These are phyloP conservation scores for Lachancea sp. DNA, from an alignment of 805 yeast genomes.

Conservation along the genomic window DNA sequence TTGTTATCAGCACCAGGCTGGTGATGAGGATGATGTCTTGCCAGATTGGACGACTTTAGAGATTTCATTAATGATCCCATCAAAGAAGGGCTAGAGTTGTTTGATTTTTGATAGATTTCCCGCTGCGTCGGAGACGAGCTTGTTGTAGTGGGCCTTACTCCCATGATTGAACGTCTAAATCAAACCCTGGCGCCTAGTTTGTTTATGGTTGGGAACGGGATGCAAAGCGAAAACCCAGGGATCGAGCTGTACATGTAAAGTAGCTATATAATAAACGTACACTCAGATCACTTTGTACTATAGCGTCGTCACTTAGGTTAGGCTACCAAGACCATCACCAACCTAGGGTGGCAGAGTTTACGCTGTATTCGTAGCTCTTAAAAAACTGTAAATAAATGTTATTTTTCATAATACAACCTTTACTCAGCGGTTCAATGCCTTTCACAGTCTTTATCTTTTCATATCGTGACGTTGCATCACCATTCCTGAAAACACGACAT, in stretches of 20 bases:
- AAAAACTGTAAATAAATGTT: too few relatives aligned
- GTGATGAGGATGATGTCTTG: background rate
- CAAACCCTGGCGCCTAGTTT: background rate
- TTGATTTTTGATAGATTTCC: constrained; percentile 24
- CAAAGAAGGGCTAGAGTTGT: constrained; percentile 8
- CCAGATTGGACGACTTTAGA: constrained; percentile 6
- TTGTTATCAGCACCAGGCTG: background rate
- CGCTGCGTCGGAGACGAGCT: constrained; percentile 10
- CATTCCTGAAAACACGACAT: too few relatives aligned
- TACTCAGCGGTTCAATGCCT: too few relatives aligned
- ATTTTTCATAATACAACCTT: too few relatives aligned
- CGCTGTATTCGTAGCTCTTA: too few relatives aligned
- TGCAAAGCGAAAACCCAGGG: background rate
- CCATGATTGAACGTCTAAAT: constrained; percentile 14
- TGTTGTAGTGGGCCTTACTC: constrained; percentile 19
- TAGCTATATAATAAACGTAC: background rate
- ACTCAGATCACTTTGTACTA: background rate
- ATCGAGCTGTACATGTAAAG: background rate
- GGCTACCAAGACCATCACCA: too few relatives aligned
- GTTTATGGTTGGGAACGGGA: background rate
- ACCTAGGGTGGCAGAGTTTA: too few relatives aligned
- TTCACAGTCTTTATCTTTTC: too few relatives aligned
- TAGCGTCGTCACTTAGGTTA: background rate
- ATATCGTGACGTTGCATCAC: too few relatives aligned
- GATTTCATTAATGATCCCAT: constrained; percentile 11